Evolutionary conservation across 345 rosid genomes (phyloP).

Genomic region (Dimocarpus longan): DNA sequence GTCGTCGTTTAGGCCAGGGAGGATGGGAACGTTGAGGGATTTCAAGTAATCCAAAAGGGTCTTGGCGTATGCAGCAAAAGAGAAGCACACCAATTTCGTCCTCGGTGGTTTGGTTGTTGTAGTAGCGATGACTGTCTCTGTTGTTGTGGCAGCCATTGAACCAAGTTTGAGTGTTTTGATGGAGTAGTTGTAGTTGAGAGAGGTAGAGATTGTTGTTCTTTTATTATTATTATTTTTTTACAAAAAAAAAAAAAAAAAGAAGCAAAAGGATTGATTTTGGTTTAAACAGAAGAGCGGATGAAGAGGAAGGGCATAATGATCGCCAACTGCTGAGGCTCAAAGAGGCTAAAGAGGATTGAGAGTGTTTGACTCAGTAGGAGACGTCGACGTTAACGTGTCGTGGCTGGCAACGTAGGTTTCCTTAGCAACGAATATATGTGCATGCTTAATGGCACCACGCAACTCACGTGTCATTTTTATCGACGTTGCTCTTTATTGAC

Average conservation of each 20-base stretch:
- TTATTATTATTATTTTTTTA: too few species aligned
- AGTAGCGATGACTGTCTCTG: conserved; percentile 4
- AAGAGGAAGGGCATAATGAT: background rate
- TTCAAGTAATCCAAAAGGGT: conserved; percentile 50
- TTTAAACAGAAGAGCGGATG: background rate
- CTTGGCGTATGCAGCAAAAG: conserved; percentile 72
- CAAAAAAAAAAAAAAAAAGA: background rate
- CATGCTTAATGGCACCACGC: background rate
- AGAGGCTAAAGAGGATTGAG: background rate
- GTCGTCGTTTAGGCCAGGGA: conserved; percentile 59
- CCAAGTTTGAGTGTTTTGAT: background rate
- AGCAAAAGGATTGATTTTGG: background rate
- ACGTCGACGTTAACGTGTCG: background rate
- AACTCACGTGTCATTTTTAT: background rate
- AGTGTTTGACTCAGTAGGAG: conserved; percentile 13
- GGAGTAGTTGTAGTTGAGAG: background rate
- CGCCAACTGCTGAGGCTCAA: conserved; percentile 1
- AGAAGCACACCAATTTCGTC: conserved; percentile 52
- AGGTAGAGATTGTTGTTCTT: background rate
- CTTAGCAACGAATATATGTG: background rate
- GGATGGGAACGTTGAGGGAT: conserved; percentile 51
- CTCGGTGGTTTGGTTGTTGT: conserved; percentile 23
- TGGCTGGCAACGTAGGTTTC: background rate
- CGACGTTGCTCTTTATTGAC: too few species aligned
- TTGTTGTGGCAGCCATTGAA: conserved; percentile 21